Evolutionary conservation across 2,329 filamentous ascomycete species (phyloP), one percentile per base, ranked within the genome.

Genomic region (Rosellinia necatrix): DNA sequence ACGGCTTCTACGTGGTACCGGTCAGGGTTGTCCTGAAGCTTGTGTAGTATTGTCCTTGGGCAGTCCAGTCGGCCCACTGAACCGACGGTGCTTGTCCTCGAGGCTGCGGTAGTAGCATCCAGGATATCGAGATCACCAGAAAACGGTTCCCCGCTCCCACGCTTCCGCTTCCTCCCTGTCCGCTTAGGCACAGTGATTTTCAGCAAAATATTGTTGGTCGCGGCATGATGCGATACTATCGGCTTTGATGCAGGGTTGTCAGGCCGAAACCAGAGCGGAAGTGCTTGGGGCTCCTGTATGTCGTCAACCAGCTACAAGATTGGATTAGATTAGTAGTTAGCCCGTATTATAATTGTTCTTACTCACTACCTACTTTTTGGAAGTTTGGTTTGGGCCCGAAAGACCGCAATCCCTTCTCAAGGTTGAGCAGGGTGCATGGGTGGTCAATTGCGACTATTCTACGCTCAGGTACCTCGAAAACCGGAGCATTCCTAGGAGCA

Each of bases 121-220:
- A 69, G 42, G 13, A 74, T 60, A 10, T 75, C 67, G 4, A 73
- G 30, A 47, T 77, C 74, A 3, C 78, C 78, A 35, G 78, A 74
- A 68, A 85, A 93, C 0, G 88, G 85, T 4, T 80, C 87, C 52
- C 86, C 71, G 4, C 85, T 85, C n/a, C 91, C 92, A 64, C 87
- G 81, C 75, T 92, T 96, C 56, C 92, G 84, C 73, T 90, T 96
- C 58, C 91, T 84, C 3, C 92, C 92, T 2, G 92, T 97, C 53
- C 91, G 81, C 71, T 87, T 94, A 0, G 94, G 93, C 1, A 97
- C 85, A 0, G 88, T 92, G 52, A 99, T 81, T 70, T 92, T 92
- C 49, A 99, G 79, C 17, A 97, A 80, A 17, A 97, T 76, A 68
- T 97, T 96, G 69, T 92, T 90, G 8, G 91, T 89, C 17, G 83